These are phyloP conservation scores for Cucurbita argyrosperma DNA, from an alignment of 306 rosid genomes.

Conservation along the genomic window DNA sequence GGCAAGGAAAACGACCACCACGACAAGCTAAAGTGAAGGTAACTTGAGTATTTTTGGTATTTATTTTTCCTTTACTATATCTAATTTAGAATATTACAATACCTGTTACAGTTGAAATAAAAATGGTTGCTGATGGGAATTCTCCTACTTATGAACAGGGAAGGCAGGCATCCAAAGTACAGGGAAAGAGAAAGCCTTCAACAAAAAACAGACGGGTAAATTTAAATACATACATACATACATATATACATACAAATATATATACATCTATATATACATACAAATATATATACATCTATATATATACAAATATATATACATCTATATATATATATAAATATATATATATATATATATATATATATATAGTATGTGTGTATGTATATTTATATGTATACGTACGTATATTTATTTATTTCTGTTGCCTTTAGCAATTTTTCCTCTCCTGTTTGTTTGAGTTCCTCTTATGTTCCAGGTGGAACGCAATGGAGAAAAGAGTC, in stretches of 20 bases:
- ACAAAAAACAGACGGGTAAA: constrained; percentile 42
- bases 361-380: not conserved
- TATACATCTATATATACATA: too few species aligned
- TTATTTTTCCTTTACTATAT: not conserved
- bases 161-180: constrained; percentile 27
- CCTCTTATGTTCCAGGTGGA: constrained; percentile 35
- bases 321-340: too few species aligned
- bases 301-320: too few species aligned
- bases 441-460: constrained; percentile 6
- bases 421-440: not conserved
- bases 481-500: constrained; percentile 19
- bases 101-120: not conserved
- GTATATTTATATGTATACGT: too few species aligned
- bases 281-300: too few species aligned
- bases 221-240: not conserved
- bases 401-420: not conserved
- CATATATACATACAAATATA: too few species aligned
- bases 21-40: constrained; percentile 26
- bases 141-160: constrained; percentile 37
- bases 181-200: constrained; percentile 42
- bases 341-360: too few species aligned
- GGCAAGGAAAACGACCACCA: constrained; percentile 27
- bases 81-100: constrained; percentile 1
- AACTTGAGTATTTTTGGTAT: constrained; percentile 13
- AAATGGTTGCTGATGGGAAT: constrained; percentile 12